Evolutionary conservation across 2,329 filamentous ascomycete species (phyloP).

Genomic region (Neofusicoccum umdonicola): DNA sequence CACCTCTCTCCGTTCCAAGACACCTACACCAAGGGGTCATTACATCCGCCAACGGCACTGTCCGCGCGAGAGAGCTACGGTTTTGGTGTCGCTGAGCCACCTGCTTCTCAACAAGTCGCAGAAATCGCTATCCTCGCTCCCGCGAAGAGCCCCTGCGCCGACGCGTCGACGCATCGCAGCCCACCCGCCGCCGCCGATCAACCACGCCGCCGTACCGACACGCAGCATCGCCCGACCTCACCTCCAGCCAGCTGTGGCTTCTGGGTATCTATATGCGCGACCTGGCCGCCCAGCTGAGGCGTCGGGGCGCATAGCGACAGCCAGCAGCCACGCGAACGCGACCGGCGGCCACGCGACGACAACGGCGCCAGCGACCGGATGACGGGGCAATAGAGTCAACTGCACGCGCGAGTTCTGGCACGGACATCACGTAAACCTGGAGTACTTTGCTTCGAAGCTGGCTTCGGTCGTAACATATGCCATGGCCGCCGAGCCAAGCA

Average conservation of each 20-base stretch:
- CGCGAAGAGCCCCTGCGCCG: slow-evolving; percentile 8
- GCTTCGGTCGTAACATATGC: slow-evolving; percentile 41
- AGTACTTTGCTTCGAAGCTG: slow-evolving; percentile 31
- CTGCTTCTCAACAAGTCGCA: slow-evolving; percentile 33
- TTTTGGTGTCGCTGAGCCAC: slow-evolving; percentile 32
- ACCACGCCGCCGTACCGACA: slow-evolving; percentile 10
- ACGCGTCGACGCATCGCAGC: slow-evolving; percentile 12
- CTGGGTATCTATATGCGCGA: slow-evolving; percentile 5
- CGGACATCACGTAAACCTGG: slow-evolving; percentile 21
- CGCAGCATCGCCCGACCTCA: neutral
- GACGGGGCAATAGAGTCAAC: slow-evolving; percentile 1
- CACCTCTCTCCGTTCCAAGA: slow-evolving; percentile 15
- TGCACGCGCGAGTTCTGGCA: neutral
- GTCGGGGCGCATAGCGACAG: slow-evolving; percentile 14
- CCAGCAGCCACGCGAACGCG: slow-evolving; percentile 4
- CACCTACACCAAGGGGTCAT: slow-evolving; percentile 16
- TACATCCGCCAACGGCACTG: slow-evolving; percentile 24
- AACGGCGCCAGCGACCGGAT: slow-evolving; percentile 7
- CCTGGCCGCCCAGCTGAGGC: neutral
- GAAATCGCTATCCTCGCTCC: slow-evolving; percentile 24
- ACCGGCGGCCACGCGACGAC: slow-evolving; percentile 13
- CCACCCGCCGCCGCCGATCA: slow-evolving; percentile 16
- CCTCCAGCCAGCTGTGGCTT: neutral
- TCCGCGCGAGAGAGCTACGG: slow-evolving; percentile 27
- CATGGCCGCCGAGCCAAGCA: slow-evolving; percentile 40